Evolutionary conservation across 2,329 filamentous ascomycete species (phyloP).

Genomic region (Camptophora hylomeconis): DNA sequence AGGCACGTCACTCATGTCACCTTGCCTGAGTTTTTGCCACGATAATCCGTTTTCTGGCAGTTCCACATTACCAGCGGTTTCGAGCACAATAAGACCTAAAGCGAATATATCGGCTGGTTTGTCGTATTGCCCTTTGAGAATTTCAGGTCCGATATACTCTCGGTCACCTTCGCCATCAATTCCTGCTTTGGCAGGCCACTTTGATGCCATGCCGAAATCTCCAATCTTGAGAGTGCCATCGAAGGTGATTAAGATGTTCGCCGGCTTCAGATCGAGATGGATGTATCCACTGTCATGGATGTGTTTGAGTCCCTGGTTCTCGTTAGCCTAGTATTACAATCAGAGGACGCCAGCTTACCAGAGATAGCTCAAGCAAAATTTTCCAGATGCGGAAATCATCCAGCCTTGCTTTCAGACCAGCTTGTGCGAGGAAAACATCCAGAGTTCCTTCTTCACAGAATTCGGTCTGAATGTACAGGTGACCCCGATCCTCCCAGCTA

Average conservation of each 20-base stretch:
- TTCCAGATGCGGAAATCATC: slow-evolving; percentile 99
- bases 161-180: slow-evolving; percentile 90
- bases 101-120: slow-evolving; percentile 91
- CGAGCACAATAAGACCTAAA: slow-evolving; percentile 83
- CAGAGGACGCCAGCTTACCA: slow-evolving; percentile 43
- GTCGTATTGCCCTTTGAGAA: slow-evolving; percentile 73
- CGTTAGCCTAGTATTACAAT: slow-evolving; percentile 16
- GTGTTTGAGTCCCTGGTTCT: slow-evolving; percentile 62
- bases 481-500: slow-evolving; percentile 72
- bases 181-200: slow-evolving; percentile 60
- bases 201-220: slow-evolving; percentile 59
- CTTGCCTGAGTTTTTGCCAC: slow-evolving; percentile 80
- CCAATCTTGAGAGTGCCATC: slow-evolving; percentile 54
- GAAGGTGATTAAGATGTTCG: slow-evolving; percentile 53
- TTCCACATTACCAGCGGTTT: slow-evolving; percentile 86
- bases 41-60: slow-evolving; percentile 84
- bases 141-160: slow-evolving; percentile 90
- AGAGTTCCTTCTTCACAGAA: slow-evolving; percentile 91
- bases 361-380: slow-evolving; percentile 72
- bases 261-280: slow-evolving; percentile 53
- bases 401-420: slow-evolving; percentile 70
- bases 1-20: slow-evolving; percentile 78
- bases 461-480: slow-evolving; percentile 95
- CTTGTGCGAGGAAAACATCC: slow-evolving; percentile 68
- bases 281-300: slow-evolving; percentile 81